phyloP scores from a whole-genome alignment of 305 asterid species.

The Ilex paraguariensis region DNA sequence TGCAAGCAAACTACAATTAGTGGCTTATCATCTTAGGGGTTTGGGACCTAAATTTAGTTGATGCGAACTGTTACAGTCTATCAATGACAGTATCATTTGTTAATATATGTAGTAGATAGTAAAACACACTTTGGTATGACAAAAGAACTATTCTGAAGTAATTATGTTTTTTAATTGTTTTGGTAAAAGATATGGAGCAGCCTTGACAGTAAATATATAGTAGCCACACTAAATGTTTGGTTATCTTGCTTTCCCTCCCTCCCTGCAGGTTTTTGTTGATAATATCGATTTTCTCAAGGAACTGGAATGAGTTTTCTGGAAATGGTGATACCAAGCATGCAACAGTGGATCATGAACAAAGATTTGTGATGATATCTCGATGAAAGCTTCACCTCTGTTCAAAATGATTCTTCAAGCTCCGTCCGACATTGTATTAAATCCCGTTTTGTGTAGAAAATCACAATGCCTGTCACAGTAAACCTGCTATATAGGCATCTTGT shows the following conservation, averaged over 20 bases:
- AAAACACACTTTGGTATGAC: background rate
- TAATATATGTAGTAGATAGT: no score
- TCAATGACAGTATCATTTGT: no score
- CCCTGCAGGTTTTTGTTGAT: slow-evolving; percentile 66
- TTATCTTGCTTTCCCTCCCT: background rate
- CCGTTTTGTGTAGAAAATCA: background rate
- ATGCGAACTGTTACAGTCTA: no score
- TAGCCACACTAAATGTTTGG: background rate
- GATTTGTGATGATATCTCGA: background rate
- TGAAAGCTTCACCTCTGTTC: background rate
- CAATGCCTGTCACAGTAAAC: background rate
- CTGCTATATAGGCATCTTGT: background rate
- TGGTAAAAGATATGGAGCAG: background rate
- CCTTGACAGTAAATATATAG: no score
- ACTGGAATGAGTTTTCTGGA: slow-evolving; percentile 37
- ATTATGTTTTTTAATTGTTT: background rate
- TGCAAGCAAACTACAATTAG: no score
- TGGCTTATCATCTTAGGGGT: no score
- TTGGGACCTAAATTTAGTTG: no score
- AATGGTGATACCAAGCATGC: background rate
- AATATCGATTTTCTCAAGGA: slow-evolving; percentile 63
- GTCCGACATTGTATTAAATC: background rate
- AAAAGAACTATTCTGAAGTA: background rate
- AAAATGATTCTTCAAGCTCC: background rate
- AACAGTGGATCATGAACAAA: background rate